Conservation (phyloP, 1,139 yeast species). For the Nakaseomyces uthaithaninus region DNA sequence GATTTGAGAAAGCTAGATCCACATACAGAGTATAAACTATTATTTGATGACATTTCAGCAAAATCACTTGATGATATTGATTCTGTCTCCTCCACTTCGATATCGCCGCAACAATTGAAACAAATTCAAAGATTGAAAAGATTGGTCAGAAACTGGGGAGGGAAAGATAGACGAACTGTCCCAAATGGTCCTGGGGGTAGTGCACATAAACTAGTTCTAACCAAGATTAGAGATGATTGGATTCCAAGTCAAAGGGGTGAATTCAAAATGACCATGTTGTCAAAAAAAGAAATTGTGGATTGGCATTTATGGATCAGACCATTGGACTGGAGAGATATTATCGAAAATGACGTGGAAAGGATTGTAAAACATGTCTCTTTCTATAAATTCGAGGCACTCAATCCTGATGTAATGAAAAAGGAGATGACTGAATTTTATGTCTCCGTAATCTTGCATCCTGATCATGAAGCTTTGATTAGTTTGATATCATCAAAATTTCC, state of each 20-base stretch:
- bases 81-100: constrained; percentile 43
- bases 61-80: constrained; percentile 70
- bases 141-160: constrained; percentile 74
- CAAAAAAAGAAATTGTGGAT: constrained; percentile 36
- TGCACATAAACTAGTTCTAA: constrained; percentile 50
- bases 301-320: constrained; percentile 35
- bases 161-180: constrained; percentile 60
- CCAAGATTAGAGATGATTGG: constrained; percentile 77
- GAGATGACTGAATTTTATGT: constrained; percentile 58
- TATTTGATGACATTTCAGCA: constrained; percentile 66
- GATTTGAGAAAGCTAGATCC: constrained; percentile 60
- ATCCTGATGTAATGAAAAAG: constrained; percentile 31
- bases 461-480: constrained; percentile 57
- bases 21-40: constrained; percentile 62
- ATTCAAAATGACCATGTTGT: constrained; percentile 51
- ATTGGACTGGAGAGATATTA: constrained; percentile 42
- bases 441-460: constrained; percentile 60
- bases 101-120: constrained; percentile 57
- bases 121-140: constrained; percentile 57
- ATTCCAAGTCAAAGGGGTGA: constrained; percentile 63
- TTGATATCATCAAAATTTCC: constrained; percentile 50
- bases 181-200: constrained; percentile 55
- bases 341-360: constrained; percentile 39
- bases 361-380: constrained; percentile 42
- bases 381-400: constrained; percentile 42